Conservation (phyloP, 306 rosid species). For the Quillaja saponaria region DNA sequence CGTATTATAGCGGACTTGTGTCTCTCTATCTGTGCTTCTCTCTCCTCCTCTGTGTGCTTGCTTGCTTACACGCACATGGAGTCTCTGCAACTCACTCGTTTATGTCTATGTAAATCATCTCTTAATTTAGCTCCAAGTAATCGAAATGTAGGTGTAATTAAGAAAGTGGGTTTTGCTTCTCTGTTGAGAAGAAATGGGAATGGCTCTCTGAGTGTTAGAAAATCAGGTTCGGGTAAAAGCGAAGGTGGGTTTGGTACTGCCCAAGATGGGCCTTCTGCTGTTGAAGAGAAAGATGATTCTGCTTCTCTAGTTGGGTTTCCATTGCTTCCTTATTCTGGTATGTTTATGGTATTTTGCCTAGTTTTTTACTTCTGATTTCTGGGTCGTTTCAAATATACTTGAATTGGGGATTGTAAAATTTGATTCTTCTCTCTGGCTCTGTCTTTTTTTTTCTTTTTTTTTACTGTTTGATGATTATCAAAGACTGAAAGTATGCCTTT, state of each 20-base stretch:
- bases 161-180: slow-evolving; percentile 31
- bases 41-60: not conserved
- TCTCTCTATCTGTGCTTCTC: slow-evolving; percentile 9
- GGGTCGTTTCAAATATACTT: too few species aligned
- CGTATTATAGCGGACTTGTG: slow-evolving; percentile 25
- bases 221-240: slow-evolving; percentile 32
- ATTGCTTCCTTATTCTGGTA: slow-evolving; percentile 48
- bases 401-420: not conserved
- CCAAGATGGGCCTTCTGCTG: slow-evolving; percentile 30
- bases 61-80: slow-evolving; percentile 39
- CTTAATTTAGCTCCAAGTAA: slow-evolving; percentile 11
- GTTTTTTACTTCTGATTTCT: not conserved
- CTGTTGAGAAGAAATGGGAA: slow-evolving; percentile 20
- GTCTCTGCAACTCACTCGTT: slow-evolving; percentile 40
- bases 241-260: slow-evolving; percentile 27
- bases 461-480: not conserved
- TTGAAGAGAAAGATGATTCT: slow-evolving; percentile 45
- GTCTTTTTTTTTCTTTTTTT: not conserved
- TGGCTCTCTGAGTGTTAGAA: slow-evolving; percentile 32
- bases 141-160: slow-evolving; percentile 1
- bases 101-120: slow-evolving; percentile 32
- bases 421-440: not conserved
- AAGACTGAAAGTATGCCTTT: too few species aligned
- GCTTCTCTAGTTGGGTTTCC: slow-evolving; percentile 55
- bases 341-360: not conserved